Evolutionary conservation across 2,329 filamentous ascomycete species (phyloP), one percentile per base, ranked within the genome.

Genomic region (Microascus cirrosus): DNA sequence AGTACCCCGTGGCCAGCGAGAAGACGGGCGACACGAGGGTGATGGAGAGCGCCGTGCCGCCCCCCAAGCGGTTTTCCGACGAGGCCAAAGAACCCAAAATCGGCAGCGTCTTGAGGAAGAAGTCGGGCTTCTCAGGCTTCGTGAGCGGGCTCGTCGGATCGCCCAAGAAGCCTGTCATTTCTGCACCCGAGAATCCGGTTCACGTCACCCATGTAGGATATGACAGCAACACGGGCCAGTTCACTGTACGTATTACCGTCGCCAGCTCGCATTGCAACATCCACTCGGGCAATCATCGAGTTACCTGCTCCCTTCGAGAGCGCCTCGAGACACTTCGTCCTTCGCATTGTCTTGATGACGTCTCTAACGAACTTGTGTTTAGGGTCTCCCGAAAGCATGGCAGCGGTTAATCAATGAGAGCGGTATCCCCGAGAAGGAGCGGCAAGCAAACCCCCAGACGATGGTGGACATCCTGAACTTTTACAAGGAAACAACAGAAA

Each of bases 121-220:
- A 95, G 76, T 89, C 88, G 56, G 90, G 89, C 59, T 90, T 96
- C 68, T 91, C 89, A 18, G 89, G 86, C 64, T 91, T 95, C 67
- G 85, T 96, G 77, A 93, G 86, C 70, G 93, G 86, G 69, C 69
- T 86, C 60, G 85, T 95, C 60, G 88, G 89, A 63, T 93, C 91
- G 39, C 91, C 89, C 57, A 89, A 92, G 72, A 90, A 91, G 63
- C 90, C 94, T 53, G 84, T 93, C 71, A 99, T 99, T 66, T 97
- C 94, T n/a, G 90, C 91, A 42, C 94, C 94, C 58, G 92, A 96
- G 72, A 97, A 99, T 67, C 94, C 94, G 54, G 91, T 97, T 60
- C 94, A 97, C 73, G 90, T 99, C 66, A 97, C 93, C 59, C 94
- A 99, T 72, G 94, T 99, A 63, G 93, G 93, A 65, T 96, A 96